These are phyloP conservation scores for Paxillus ammoniavirescens DNA, from an alignment of 768 basidiomycete species.

Conservation along the genomic window DNA sequence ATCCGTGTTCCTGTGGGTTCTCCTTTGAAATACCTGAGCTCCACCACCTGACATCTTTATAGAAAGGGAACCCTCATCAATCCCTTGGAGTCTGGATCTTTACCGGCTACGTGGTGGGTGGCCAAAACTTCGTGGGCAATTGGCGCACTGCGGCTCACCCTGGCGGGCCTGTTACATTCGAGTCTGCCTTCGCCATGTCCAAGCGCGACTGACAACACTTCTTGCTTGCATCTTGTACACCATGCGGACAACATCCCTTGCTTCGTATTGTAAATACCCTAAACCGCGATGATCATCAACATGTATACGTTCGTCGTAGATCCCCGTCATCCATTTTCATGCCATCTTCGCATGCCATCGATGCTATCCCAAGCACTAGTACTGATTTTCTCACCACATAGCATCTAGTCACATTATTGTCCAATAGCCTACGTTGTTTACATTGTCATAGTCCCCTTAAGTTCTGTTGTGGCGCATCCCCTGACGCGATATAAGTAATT, in stretches of 20 bases:
- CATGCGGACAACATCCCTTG: slow-evolving; percentile 4
- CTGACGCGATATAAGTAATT: neutral
- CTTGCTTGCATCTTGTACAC: neutral
- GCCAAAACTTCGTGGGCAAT: slow-evolving; percentile 65
- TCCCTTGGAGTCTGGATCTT: slow-evolving; percentile 43
- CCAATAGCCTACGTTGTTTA: neutral
- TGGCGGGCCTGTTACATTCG: slow-evolving; percentile 46
- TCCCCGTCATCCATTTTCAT: slow-evolving; percentile 10
- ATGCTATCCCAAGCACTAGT: neutral
- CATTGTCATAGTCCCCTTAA: neutral
- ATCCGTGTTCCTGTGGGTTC: slow-evolving; percentile 38
- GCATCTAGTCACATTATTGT: neutral
- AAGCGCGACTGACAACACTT: slow-evolving; percentile 32
- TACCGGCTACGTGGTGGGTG: slow-evolving; percentile 69
- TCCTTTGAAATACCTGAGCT: neutral
- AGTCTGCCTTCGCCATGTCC: slow-evolving; percentile 65
- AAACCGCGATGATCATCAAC: slow-evolving; percentile 5
- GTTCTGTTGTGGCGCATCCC: neutral
- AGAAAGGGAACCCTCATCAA: slow-evolving; percentile 5
- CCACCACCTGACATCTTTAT: slow-evolving; percentile 7
- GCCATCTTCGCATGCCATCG: neutral
- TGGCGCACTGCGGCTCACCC: slow-evolving; percentile 49
- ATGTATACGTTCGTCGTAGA: slow-evolving; percentile 18
- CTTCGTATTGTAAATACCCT: slow-evolving; percentile 11
- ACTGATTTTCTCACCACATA: neutral